Evolutionary conservation across 2,329 filamentous ascomycete species (phyloP).

Genomic region (Trichophyton mentagrophytes): DNA sequence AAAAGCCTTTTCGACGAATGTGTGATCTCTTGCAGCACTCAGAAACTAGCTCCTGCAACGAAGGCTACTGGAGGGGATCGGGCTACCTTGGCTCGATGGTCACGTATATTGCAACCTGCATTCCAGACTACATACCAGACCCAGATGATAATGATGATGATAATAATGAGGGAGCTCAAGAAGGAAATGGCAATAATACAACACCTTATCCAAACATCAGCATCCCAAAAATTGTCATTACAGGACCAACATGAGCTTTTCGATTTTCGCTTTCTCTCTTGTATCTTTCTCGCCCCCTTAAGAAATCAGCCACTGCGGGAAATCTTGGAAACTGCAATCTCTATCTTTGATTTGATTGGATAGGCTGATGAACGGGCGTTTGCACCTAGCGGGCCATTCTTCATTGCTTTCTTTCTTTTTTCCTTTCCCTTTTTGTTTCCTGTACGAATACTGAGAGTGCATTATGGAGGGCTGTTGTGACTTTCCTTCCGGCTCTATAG

Average conservation of each 20-base stretch:
- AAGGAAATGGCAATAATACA: background rate
- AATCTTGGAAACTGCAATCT: too few species aligned
- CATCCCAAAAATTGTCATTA: slow-evolving; percentile 1
- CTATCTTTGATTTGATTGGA: background rate
- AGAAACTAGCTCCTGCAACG: slow-evolving; percentile 12
- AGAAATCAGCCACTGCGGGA: too few species aligned
- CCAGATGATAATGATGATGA: background rate
- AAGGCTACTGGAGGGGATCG: slow-evolving; percentile 12
- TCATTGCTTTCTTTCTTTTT: too few species aligned
- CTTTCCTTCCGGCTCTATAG: background rate
- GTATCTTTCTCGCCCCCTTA: too few species aligned
- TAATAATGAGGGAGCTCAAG: background rate
- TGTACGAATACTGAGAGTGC: background rate
- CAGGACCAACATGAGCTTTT: background rate
- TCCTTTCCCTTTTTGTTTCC: background rate
- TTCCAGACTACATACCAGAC: background rate
- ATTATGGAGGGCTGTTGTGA: background rate
- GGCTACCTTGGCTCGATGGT: slow-evolving; percentile 10
- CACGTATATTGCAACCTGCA: slow-evolving; percentile 10
- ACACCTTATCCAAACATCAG: background rate
- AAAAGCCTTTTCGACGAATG: slow-evolving; percentile 11
- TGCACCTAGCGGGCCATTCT: background rate
- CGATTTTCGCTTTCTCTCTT: background rate
- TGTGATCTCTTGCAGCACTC: slow-evolving; percentile 17
- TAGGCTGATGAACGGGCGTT: background rate